Base-by-base conservation (phyloP, 306 rosid genomes). In the Inga laurina region DNA sequence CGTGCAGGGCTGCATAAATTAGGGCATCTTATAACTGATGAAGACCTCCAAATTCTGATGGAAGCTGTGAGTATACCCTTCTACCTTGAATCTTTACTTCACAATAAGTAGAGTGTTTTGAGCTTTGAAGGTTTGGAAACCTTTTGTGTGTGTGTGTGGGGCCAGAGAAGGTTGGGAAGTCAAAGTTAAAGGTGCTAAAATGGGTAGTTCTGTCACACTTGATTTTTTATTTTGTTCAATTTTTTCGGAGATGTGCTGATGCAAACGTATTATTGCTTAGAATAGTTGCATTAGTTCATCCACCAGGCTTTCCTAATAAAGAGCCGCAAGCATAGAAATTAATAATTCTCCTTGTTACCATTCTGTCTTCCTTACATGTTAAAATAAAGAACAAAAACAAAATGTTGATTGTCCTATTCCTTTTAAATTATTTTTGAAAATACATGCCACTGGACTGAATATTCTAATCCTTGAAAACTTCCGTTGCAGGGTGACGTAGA, bases 401-500 rank as follows among this genome's bases (percentile, higher is more conserved):
- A 65, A 65, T 65, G 70, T 64, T 64, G 41, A 65, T 15, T 84
- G 37, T 64, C 21, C 14, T 22, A 24, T 72, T 70, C 56, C 48
- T 18, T 37, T 64, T 15, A 21, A 62, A 61, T 59, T 56, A 39
- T 72, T 74, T 52, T 69, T 59, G 24, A 41, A 62, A 32, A 62
- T 18, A 27, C 46, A 79, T 22, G 67, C n/a, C 19, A 12, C 12
- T 71, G 21, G 39, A 49, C 48, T 48, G 44, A 83, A 77, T 57
- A 49, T 85, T 62, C 71, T 71, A 22, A 92, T 73, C 0, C 70
- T 56, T 22, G 75, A 88, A 76, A 56, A 34, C 21, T 88, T 59
- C 67, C 74, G 84, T 86, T 83, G 56, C 98, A 96, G 99, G 97
- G 99, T 57, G 98, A 96, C 79, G 89, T 86, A 67, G 97, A 96